These are phyloP conservation scores for Suillus luteus DNA, from an alignment of 768 basidiomycete genomes.

Conservation along the genomic window DNA sequence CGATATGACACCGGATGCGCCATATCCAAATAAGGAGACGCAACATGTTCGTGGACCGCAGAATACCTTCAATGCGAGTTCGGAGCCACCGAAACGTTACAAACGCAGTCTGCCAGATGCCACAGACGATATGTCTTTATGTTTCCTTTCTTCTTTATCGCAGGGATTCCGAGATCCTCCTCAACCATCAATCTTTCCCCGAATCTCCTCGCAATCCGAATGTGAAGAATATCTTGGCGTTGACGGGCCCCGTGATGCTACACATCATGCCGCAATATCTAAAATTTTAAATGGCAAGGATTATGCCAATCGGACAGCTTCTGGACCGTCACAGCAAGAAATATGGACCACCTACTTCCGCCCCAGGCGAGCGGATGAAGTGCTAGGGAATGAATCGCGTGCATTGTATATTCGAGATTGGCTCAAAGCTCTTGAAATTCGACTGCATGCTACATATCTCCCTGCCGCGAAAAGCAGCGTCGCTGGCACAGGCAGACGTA, in stretches of 20 bases:
- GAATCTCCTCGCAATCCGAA: conserved; percentile 5
- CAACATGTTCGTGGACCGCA: conserved; percentile 70
- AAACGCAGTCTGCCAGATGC: not conserved
- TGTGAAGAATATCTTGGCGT: conserved; percentile 6
- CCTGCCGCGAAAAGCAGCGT: conserved; percentile 7
- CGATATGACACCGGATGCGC: conserved; percentile 27
- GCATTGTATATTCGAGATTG: conserved; percentile 77
- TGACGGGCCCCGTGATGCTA: conserved; percentile 22
- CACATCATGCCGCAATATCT: conserved; percentile 53
- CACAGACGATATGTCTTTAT: conserved; percentile 14
- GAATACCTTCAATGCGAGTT: conserved; percentile 32
- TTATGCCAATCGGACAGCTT: not conserved
- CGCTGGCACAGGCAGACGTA: conserved; percentile 19
- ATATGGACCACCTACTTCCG: conserved; percentile 78
- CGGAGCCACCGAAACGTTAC: conserved; percentile 16
- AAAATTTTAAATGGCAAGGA: conserved; percentile 33
- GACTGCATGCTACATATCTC: conserved; percentile 30
- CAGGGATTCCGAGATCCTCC: not conserved
- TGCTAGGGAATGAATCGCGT: conserved; percentile 75
- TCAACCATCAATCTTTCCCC: not conserved
- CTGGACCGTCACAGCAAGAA: conserved; percentile 36
- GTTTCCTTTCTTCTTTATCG: conserved; percentile 22
- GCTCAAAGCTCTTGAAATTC: conserved; percentile 70
- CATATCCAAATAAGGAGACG: conserved; percentile 49
- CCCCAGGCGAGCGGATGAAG: conserved; percentile 70